phyloP scores from a whole-genome alignment of 192 early-diverging fungal genomes.

The Linnemannia elongata region DNA sequence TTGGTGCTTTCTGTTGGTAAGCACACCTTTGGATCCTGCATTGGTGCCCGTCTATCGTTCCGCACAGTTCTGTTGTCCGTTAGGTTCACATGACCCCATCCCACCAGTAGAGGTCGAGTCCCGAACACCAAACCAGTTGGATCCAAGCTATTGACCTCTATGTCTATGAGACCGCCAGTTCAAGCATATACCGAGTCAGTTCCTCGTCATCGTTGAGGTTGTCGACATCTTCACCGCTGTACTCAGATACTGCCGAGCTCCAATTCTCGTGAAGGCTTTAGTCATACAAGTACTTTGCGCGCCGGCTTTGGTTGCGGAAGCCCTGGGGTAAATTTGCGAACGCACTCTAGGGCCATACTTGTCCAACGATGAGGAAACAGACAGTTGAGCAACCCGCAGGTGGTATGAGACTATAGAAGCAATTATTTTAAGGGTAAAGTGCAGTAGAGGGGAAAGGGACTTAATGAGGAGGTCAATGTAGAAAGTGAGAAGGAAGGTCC shows the following conservation, averaged over 20 bases:
- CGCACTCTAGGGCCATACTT: slow-evolving; percentile 14
- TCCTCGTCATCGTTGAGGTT: neutral
- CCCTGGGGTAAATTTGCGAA: slow-evolving; percentile 29
- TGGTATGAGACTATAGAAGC: too few relatives aligned
- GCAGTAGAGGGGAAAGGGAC: too few relatives aligned
- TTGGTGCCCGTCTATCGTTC: slow-evolving; percentile 54
- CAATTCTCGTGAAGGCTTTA: slow-evolving; percentile 21
- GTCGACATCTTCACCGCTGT: slow-evolving; percentile 2
- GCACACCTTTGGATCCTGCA: slow-evolving; percentile 71
- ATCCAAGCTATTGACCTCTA: slow-evolving; percentile 42
- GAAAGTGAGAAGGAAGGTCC: too few relatives aligned
- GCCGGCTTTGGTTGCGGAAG: neutral
- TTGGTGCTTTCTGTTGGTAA: slow-evolving; percentile 66
- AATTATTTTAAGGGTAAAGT: too few relatives aligned
- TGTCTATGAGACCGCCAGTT: slow-evolving; percentile 41
- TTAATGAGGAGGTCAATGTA: too few relatives aligned
- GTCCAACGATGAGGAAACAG: too few relatives aligned
- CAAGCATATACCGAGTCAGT: slow-evolving; percentile 27
- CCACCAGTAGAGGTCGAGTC: neutral
- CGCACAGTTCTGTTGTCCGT: slow-evolving; percentile 20
- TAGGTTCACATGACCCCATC: neutral
- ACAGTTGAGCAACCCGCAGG: too few relatives aligned
- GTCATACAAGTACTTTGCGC: slow-evolving; percentile 33
- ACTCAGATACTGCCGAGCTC: slow-evolving; percentile 27
- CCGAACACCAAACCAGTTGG: slow-evolving; percentile 11